Evolutionary conservation across 768 basidiomycete genomes (phyloP).

Genomic region (Amanita thiersii): DNA sequence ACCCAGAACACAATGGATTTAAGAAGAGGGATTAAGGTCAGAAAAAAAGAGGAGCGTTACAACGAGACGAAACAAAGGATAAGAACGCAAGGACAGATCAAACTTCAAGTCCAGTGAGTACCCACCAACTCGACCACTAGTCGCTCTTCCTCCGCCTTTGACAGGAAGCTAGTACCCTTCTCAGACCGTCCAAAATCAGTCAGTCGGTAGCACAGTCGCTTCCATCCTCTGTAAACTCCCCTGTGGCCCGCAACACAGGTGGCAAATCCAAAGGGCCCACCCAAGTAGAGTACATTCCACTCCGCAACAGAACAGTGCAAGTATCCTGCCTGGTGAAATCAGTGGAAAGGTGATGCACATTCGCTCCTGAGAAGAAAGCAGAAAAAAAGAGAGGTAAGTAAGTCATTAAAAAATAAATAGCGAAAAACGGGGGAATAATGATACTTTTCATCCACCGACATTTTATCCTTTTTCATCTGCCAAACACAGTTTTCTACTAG

Average conservation of each 20-base stretch:
- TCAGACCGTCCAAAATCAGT: conserved; percentile 2
- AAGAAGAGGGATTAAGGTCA: no score
- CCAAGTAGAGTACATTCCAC: conserved; percentile 31
- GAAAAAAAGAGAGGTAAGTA: background rate
- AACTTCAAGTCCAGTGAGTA: no score
- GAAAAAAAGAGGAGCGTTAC: no score
- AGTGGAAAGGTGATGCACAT: conserved; percentile 27
- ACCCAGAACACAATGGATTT: no score
- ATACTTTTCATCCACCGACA: conserved; percentile 31
- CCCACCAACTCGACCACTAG: background rate
- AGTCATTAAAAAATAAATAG: no score
- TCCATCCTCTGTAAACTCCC: conserved; percentile 1
- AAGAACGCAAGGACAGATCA: no score
- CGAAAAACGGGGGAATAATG: no score
- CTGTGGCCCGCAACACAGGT: background rate
- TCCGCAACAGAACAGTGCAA: conserved; percentile 24
- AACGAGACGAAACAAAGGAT: no score
- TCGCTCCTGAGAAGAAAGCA: conserved; percentile 21
- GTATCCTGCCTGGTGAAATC: conserved; percentile 29
- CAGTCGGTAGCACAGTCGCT: background rate
- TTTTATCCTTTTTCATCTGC: conserved; percentile 15
- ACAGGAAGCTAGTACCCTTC: background rate
- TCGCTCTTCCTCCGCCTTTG: background rate
- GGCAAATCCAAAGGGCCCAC: conserved; percentile 19
- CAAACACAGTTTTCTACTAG: conserved; percentile 35